phyloP scores from a whole-genome alignment of 371 early-diverging fungal species.

The Funneliformis caledonium region DNA sequence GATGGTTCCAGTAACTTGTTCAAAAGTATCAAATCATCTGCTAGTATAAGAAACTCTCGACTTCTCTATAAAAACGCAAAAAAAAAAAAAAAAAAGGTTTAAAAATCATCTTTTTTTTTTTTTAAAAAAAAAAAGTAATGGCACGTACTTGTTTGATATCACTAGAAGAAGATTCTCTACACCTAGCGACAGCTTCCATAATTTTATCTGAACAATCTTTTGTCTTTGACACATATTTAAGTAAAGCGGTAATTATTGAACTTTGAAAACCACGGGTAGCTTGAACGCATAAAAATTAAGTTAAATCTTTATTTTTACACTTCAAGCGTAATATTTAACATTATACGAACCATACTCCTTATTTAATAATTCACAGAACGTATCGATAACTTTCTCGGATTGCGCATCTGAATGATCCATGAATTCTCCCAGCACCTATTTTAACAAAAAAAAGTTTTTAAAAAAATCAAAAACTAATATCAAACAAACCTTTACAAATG shows the following conservation, averaged over 20 bases:
- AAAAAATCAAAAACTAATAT: neutral
- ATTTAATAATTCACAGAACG: neutral
- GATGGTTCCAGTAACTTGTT: neutral
- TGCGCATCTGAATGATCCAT: neutral
- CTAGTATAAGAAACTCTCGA: conserved; percentile 17
- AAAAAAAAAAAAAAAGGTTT: neutral
- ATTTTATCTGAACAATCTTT: conserved; percentile 20
- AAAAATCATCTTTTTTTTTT: too few species aligned
- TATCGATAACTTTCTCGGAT: neutral
- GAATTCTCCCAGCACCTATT: conserved; percentile 22
- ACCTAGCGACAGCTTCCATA: conserved; percentile 10
- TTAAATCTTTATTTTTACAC: neutral
- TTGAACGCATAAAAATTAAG: neutral
- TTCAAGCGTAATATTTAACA: neutral
- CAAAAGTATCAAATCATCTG: neutral
- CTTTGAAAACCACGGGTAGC: neutral
- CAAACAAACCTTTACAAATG: neutral
- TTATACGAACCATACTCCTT: neutral
- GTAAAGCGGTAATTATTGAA: conserved; percentile 5
- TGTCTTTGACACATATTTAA: conserved; percentile 26
- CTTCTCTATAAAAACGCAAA: neutral
- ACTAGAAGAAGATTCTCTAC: conserved; percentile 8
- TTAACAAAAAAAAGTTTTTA: neutral
- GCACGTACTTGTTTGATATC: conserved; percentile 19
- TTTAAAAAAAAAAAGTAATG: neutral